These are phyloP conservation scores for Saccharomycopsis sp. DNA, from an alignment of 805 yeast species.

Conservation along the genomic window DNA sequence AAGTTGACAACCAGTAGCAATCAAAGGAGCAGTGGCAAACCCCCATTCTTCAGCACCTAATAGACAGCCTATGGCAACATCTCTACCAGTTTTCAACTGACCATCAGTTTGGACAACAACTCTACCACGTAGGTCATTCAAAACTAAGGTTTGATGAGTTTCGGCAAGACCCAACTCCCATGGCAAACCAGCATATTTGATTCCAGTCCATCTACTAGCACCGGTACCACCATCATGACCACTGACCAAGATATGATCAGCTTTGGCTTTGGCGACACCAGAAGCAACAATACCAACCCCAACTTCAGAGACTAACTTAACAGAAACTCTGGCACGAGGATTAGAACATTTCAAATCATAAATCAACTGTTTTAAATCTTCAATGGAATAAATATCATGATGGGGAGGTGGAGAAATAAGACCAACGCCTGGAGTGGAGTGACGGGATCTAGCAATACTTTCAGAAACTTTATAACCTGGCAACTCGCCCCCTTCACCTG, in stretches of 20 bases:
- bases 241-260: conserved; percentile 89
- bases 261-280: conserved; percentile 98
- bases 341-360: conserved; percentile 95
- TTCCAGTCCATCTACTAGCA: conserved; percentile 96
- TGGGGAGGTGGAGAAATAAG: conserved; percentile 98
- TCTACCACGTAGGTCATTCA: conserved; percentile 92
- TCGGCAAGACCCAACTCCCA: conserved; percentile 99
- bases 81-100: conserved; percentile 94
- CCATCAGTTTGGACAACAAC: conserved; percentile 98
- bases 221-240: conserved; percentile 99
- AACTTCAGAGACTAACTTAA: conserved; percentile 92
- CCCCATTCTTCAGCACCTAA: conserved; percentile 99
- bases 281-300: conserved; percentile 99
- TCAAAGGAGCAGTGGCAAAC: conserved; percentile 92
- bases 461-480: conserved; percentile 89
- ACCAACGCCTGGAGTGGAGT: conserved; percentile 95
- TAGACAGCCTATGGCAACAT: conserved; percentile 90
- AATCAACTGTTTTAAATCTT: conserved; percentile 92
- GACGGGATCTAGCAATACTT: conserved; percentile 88
- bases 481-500: conserved; percentile 99
- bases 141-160: conserved; percentile 92
- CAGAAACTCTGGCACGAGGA: conserved; percentile 95
- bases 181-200: conserved; percentile 94
- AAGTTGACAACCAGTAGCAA: conserved; percentile 96
- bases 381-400: conserved; percentile 96